phyloP scores from a whole-genome alignment of 495 filamentous ascomycete species.

The Aspergillus incahuasiensis region DNA sequence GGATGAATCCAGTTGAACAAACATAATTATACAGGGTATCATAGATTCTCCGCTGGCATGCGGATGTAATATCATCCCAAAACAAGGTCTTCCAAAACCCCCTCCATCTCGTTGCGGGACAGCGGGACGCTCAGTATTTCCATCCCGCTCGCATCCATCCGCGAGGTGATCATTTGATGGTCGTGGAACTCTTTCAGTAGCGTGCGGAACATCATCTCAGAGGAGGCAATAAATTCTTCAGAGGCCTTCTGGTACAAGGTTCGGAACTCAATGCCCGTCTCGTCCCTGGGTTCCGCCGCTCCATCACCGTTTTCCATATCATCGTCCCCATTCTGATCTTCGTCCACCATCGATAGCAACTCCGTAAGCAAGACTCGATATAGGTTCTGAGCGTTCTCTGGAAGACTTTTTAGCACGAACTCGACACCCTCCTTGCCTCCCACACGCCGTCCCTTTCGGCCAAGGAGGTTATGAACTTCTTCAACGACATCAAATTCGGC shows the following conservation, averaged over 20 bases:
- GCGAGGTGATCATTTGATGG: constrained; percentile 89
- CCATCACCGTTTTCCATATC: constrained; percentile 32
- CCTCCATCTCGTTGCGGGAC: constrained; percentile 82
- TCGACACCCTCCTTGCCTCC: constrained; percentile 89
- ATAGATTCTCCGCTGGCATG: constrained; percentile 8
- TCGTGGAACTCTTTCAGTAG: constrained; percentile 97
- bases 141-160: constrained; percentile 77
- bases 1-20: too few relatives aligned
- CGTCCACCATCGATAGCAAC: constrained; percentile 63
- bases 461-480: constrained; percentile 79
- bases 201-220: constrained; percentile 91
- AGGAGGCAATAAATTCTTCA: constrained; percentile 94
- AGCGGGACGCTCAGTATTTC: constrained; percentile 85
- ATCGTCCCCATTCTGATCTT: constrained; percentile 43
- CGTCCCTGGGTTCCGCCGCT: constrained; percentile 22
- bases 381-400: constrained; percentile 84
- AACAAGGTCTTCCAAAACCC: constrained; percentile 79
- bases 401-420: constrained; percentile 82
- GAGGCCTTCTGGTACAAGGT: constrained; percentile 90
- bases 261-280: constrained; percentile 76
- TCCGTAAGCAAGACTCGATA: constrained; percentile 82
- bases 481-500: constrained; percentile 75
- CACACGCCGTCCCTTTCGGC: constrained; percentile 72
- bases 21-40: constrained; percentile 28
- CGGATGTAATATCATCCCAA: constrained; percentile 22